Conservation (phyloP, 257 asterid genomes). For the Solanum pinnatisectum region DNA sequence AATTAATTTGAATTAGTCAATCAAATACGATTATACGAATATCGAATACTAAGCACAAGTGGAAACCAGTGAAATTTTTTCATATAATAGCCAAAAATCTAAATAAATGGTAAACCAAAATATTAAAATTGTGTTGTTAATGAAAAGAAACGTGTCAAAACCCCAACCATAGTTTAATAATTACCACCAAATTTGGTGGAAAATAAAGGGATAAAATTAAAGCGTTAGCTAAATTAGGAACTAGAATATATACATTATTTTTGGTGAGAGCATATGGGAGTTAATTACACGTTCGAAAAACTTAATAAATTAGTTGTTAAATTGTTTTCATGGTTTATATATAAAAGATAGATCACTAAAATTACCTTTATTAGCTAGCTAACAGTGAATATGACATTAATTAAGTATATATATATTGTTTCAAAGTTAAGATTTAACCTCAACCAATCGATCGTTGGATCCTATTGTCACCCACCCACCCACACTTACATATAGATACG, state of each 20-base stretch:
- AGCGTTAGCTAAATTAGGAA: neutral
- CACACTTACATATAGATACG: neutral
- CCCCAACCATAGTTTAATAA: neutral
- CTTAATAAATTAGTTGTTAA: slow-evolving; percentile 5
- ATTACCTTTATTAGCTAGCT: slow-evolving; percentile 9
- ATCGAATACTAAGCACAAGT: no score
- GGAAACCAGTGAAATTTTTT: no score
- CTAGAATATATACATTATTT: neutral
- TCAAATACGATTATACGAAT: no score
- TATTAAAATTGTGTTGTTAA: neutral
- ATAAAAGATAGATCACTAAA: neutral
- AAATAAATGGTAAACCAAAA: neutral
- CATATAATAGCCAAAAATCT: neutral
- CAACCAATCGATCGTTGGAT: slow-evolving; percentile 1
- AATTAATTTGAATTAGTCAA: no score
- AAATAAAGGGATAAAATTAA: neutral
- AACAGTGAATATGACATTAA: neutral
- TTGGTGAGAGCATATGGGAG: neutral
- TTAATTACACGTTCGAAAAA: neutral
- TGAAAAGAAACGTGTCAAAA: neutral
- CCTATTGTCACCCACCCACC: neutral
- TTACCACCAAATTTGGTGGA: neutral
- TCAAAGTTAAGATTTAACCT: slow-evolving; percentile 38
- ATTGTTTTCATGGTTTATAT: slow-evolving; percentile 26
- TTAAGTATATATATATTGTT: slow-evolving; percentile 17